Evolutionary conservation across 208 protist species (phyloP), one percentile per base, ranked within the genome.

Genomic region (Acanthamoeba lenticulata): DNA sequence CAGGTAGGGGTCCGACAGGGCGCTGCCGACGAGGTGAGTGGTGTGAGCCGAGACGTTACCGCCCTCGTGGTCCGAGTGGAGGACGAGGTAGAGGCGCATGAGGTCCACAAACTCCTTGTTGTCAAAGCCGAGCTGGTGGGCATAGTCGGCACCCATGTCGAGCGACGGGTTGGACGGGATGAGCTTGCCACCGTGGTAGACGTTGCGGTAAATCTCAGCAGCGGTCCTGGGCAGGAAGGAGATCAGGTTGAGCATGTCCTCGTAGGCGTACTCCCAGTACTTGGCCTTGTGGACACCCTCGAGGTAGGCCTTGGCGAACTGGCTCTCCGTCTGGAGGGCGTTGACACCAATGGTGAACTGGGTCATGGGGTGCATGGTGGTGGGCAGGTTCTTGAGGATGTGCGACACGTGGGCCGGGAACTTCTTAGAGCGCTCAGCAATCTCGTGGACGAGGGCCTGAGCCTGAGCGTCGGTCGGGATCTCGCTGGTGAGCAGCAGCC

Each of bases 1-100:
- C 36, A 99, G 97, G 97, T 99, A 99, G 49, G 99, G 99, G 96
- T 99, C 99, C 67, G 98, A 99, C 19, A 99, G 98, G 45, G 99
- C 98, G 13, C 97, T 99, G 94, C 98, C 98, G 55, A 99, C 99
- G 40, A 99, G 97, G 92, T 98, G 98, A 62, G 98, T 99, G n/a
- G 98, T 98, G 97, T 99, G 99, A 52, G 99, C 99, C 60, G 98
- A 98, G 38, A 99, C 98, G 96, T 99, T 99, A 95, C 99, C 99
- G 90, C 99, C 97, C 95, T 97, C 96, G 89, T 97, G 96, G 95
- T 97, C 97, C 4, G 65, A 96, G 96, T 99, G 98, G 86, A 99
- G 98, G 62, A 96, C 97, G 24, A 99, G 97, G 97, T 99, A 99
- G 42, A 99, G 97, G 85, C 99, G 98, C 98, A 99, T 99, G 88